Base-by-base conservation (phyloP, 139 green algal genomes). In the Astrephomene gubernaculifera region DNA sequence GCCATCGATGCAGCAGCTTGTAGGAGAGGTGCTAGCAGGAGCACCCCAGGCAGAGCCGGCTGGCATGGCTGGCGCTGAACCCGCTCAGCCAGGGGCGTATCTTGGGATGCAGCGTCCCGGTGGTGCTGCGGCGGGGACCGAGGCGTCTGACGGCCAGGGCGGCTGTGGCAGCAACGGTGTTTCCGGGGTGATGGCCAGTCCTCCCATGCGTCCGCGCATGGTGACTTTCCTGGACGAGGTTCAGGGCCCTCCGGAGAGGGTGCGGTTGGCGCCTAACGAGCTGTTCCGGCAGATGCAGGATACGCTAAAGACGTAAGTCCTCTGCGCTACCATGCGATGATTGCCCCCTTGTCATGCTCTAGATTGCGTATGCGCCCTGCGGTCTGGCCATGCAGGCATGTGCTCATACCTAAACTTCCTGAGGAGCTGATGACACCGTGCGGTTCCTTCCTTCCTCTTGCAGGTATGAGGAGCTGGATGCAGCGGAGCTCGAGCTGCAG, bases 381-480 rank as follows among this genome's bases (percentile, higher is more conserved):
- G n/a, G n/a, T n/a, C n/a, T n/a, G n/a, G n/a, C n/a, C n/a, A n/a
- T n/a, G n/a, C n/a, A n/a, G n/a, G n/a, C n/a, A n/a, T n/a, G n/a
- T n/a, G n/a, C n/a, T n/a, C n/a, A n/a, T n/a, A n/a, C n/a, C n/a
- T n/a, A n/a, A n/a, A n/a, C n/a, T n/a, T n/a, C n/a, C n/a, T n/a
- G n/a, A n/a, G n/a, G n/a, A n/a, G n/a, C n/a, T n/a, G n/a, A 27
- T 73, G n/a, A 21, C 43, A 27, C 27, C 19, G 14, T 22, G 21
- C 44, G 19, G 22, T 10, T 22, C 33, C 21, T 17, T 70, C 35
- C 74, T 57, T 24, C 33, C 25, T n/a, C 14, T 38, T 71, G 49
- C n/a, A 89, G 86, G 71, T 79, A 65, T n/a, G 86, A 89, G 45
- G 86, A 89, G 38, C 22, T 89, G 60, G 79, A 86, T 53, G 36